A percentile compares a stretch with the other conserved stretches of the same genome.
Conservation (phyloP, 2,329 filamentous ascomycete species). For the Onygena corvina region DNA sequence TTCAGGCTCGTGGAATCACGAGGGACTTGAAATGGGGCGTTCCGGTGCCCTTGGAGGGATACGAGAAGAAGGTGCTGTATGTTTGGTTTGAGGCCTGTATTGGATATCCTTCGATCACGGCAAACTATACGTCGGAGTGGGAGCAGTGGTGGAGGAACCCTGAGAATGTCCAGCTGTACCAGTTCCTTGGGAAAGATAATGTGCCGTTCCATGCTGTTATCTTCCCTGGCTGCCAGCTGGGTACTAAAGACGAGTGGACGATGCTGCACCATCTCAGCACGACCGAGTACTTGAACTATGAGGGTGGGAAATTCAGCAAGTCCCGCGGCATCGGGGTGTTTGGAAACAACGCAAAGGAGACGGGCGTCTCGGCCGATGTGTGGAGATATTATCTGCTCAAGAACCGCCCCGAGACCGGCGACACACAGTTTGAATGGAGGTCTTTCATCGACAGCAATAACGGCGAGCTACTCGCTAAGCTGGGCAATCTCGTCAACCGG, state of each 20-base stretch:
- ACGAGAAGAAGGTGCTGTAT: constrained; percentile 64
- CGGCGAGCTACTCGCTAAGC: constrained; percentile 57
- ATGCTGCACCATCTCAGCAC: constrained; percentile 70
- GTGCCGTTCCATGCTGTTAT: constrained; percentile 70
- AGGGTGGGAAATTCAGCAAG: constrained; percentile 74
- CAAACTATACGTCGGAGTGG: constrained; percentile 70
- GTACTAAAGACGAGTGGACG: constrained; percentile 69
- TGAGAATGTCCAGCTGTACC: constrained; percentile 67
- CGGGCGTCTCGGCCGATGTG: constrained; percentile 62
- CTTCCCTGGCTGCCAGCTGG: constrained; percentile 71
- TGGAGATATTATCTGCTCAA: constrained; percentile 77
- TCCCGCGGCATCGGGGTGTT: constrained; percentile 73
- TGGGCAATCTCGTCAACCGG: constrained; percentile 56
- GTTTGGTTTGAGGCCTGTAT: constrained; percentile 78
- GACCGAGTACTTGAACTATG: constrained; percentile 71
- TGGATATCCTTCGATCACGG: constrained; percentile 76
- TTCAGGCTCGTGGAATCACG: constrained; percentile 69
- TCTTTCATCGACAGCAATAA: constrained; percentile 68
- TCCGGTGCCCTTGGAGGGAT: constrained; percentile 41
- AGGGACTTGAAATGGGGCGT: constrained; percentile 76
- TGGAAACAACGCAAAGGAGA: constrained; percentile 68
- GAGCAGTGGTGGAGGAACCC: constrained; percentile 80
- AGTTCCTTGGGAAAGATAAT: constrained; percentile 82
- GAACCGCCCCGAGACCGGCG: constrained; percentile 63
- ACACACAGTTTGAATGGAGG: constrained; percentile 73